Percentiles rank a stretch among this genome's conserved stretches.
phyloP scores from a whole-genome alignment of 2,329 filamentous ascomycete species.

The Diaporthe ampelina region DNA sequence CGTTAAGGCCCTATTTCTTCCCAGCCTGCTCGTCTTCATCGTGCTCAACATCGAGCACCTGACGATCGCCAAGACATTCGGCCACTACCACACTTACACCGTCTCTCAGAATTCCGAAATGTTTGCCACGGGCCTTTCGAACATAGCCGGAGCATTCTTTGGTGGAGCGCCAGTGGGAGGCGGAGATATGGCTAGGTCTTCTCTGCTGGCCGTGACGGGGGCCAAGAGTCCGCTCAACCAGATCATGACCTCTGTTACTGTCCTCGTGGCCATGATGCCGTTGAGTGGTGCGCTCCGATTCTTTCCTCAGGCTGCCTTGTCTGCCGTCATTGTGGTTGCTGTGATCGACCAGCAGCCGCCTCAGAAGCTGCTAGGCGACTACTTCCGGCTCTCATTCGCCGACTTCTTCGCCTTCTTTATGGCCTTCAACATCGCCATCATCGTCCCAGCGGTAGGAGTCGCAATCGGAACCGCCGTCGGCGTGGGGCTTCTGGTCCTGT shows the following conservation, averaged over 20 bases:
- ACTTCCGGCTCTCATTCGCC: slow-evolving; percentile 33
- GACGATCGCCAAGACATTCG: slow-evolving; percentile 27
- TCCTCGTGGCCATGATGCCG: slow-evolving; percentile 26
- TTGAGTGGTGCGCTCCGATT: slow-evolving; percentile 16
- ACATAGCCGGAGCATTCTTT: slow-evolving; percentile 26
- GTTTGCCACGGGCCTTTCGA: slow-evolving; percentile 29
- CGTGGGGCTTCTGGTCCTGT: slow-evolving; percentile 12
- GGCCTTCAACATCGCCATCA: slow-evolving; percentile 28
- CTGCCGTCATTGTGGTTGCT: slow-evolving; percentile 28
- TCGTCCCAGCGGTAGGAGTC: not conserved
- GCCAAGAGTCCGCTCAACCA: slow-evolving; percentile 35
- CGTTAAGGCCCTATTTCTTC: slow-evolving; percentile 23
- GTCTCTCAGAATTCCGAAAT: slow-evolving; percentile 33
- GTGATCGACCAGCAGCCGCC: slow-evolving; percentile 35
- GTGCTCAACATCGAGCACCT: slow-evolving; percentile 37
- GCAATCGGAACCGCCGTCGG: slow-evolving; percentile 17
- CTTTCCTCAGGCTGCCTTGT: slow-evolving; percentile 20
- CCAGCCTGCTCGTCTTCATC: slow-evolving; percentile 34
- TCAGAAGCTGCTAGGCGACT: slow-evolving; percentile 23
- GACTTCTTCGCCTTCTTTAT: slow-evolving; percentile 36
- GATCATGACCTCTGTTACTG: slow-evolving; percentile 27
- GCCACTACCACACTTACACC: slow-evolving; percentile 25
- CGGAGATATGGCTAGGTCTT: slow-evolving; percentile 33
- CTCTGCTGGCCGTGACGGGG: slow-evolving; percentile 22
- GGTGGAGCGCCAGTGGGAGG: slow-evolving; percentile 32